Conservation (phyloP, 2,329 filamentous ascomycete genomes). For the Verticillium albo-atrum region DNA sequence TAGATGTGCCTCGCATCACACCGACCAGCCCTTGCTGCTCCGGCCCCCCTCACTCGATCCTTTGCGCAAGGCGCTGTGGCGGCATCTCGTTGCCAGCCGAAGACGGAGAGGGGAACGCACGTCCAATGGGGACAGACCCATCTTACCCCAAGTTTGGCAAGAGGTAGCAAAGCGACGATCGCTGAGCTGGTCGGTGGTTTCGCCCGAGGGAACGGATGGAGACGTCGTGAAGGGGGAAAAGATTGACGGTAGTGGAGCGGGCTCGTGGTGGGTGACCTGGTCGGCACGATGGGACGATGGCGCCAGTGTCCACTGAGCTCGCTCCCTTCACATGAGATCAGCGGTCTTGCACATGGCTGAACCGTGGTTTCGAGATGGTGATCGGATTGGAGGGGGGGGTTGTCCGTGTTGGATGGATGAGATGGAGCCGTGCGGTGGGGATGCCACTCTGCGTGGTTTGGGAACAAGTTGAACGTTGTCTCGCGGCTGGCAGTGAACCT, state of each 20-base stretch:
- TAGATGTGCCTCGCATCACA: background rate
- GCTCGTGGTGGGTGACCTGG: background rate
- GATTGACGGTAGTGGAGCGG: background rate
- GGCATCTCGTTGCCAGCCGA: background rate
- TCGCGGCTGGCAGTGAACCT: background rate
- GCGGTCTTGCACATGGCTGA: constrained; percentile 1
- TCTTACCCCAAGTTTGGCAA: background rate
- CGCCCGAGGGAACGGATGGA: background rate
- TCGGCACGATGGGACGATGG: background rate
- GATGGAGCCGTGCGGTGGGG: background rate
- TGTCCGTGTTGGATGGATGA: background rate
- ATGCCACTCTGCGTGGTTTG: background rate
- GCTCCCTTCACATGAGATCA: background rate
- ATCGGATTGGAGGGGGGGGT: background rate
- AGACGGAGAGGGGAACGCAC: background rate
- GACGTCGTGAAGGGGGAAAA: background rate
- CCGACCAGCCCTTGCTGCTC: background rate
- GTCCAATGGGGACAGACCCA: background rate
- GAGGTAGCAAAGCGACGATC: background rate
- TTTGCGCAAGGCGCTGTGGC: background rate
- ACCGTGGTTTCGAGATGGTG: constrained; percentile 1
- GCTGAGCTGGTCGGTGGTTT: background rate
- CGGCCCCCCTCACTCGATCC: background rate
- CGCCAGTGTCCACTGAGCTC: background rate
- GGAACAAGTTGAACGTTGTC: background rate